Percentiles rank a stretch among this genome's conserved stretches.
These are phyloP conservation scores for Hyaloperonospora arabidopsidis DNA, from an alignment of 352 stramenopile genomes.

Conservation along the genomic window DNA sequence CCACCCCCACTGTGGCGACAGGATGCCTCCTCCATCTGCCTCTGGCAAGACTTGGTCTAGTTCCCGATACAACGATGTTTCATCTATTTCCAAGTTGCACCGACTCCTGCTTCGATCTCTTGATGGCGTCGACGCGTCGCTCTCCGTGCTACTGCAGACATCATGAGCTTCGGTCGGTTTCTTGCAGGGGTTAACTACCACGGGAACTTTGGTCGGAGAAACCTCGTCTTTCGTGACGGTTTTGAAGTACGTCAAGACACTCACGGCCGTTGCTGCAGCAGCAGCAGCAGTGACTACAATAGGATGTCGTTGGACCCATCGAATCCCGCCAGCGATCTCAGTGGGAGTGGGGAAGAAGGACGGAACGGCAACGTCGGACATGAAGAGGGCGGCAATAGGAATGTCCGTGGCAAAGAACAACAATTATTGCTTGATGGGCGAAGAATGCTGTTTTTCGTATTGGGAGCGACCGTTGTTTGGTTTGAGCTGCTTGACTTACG, in stretches of 20 bases:
- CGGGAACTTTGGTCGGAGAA: too few species aligned
- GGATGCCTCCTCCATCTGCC: slow-evolving; percentile 31
- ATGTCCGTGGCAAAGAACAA: too few species aligned
- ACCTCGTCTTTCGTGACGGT: slow-evolving; percentile 28
- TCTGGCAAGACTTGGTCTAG: slow-evolving; percentile 20
- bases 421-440: too few species aligned
- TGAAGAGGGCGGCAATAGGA: too few species aligned
- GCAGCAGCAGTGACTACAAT: slow-evolving; percentile 61
- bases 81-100: too few species aligned
- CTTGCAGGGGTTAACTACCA: background rate
- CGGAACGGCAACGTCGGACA: slow-evolving; percentile 54
- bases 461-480: too few species aligned
- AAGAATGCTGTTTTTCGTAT: too few species aligned
- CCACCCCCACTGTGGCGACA: slow-evolving; percentile 73
- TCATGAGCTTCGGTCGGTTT: slow-evolving; percentile 33
- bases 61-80: slow-evolving; percentile 12
- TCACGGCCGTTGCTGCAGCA: slow-evolving; percentile 59
- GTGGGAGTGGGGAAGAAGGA: slow-evolving; percentile 76
- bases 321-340: slow-evolving; percentile 67
- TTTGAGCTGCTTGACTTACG: too few species aligned
- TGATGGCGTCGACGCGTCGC: slow-evolving; percentile 46
- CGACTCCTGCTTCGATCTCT: slow-evolving; percentile 29
- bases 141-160: slow-evolving; percentile 58
- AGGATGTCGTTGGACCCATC: slow-evolving; percentile 65
- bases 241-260: slow-evolving; percentile 57